A percentile compares a stretch with the other conserved stretches of the same genome.
phyloP scores from a whole-genome alignment of 2,329 filamentous ascomycete species.

The Albophoma yamanashiensis region DNA sequence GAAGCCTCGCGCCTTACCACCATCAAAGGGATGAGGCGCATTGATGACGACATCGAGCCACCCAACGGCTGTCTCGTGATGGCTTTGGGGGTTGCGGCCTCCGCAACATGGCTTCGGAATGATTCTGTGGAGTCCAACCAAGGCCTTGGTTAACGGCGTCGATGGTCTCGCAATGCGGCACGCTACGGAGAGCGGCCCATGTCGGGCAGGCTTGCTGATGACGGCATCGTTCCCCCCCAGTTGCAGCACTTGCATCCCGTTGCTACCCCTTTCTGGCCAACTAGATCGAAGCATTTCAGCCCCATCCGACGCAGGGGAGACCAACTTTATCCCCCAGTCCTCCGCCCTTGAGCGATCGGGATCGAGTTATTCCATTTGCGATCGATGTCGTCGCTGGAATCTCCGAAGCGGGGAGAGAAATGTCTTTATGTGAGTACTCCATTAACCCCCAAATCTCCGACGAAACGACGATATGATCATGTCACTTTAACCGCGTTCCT shows the following conservation, averaged over 20 bases:
- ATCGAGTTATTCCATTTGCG: not conserved
- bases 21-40: not conserved
- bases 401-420: not conserved
- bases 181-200: not conserved
- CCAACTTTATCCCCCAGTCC: not conserved
- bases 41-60: not conserved
- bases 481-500: not conserved
- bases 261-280: not conserved
- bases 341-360: not conserved
- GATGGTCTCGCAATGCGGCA: not conserved
- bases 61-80: not conserved
- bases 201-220: not conserved
- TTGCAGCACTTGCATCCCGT: not conserved
- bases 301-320: not conserved
- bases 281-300: not conserved
- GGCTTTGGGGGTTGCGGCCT: not conserved
- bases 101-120: not conserved
- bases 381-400: not conserved
- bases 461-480: not conserved
- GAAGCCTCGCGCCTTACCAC: not conserved
- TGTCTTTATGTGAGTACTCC: not conserved
- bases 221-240: not conserved
- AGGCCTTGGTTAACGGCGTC: not conserved
- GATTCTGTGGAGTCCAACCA: not conserved
- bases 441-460: not conserved